Evolutionary conservation across 1,284 basidiomycete genomes (phyloP).

Genomic region (Omphalotus olearius): DNA sequence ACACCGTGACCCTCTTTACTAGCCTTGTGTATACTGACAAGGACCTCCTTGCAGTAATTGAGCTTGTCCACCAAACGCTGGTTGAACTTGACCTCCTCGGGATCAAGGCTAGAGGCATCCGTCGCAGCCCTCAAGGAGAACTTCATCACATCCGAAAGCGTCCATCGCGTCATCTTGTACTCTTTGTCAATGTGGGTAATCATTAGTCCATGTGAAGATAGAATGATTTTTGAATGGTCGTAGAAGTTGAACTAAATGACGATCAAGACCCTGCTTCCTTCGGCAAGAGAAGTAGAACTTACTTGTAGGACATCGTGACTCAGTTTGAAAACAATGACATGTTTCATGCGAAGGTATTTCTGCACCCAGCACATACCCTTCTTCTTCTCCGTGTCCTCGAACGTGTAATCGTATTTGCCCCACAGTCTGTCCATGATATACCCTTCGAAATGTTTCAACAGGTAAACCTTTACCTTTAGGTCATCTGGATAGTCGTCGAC

Average conservation of each 20-base stretch:
- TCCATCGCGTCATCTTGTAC: constrained; percentile 75
- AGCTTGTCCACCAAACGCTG: constrained; percentile 71
- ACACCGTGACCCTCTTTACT: constrained; percentile 17
- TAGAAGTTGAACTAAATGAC: constrained; percentile 89
- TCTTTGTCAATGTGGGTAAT: constrained; percentile 90
- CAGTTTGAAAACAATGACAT: constrained; percentile 95
- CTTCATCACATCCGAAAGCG: constrained; percentile 71
- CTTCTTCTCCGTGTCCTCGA: constrained; percentile 60
- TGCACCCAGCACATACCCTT: constrained; percentile 93
- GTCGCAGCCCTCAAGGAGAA: constrained; percentile 39
- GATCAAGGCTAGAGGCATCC: constrained; percentile 29
- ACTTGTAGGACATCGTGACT: constrained; percentile 93
- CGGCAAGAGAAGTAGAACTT: constrained; percentile 17
- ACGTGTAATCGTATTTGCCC: constrained; percentile 80
- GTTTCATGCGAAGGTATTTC: constrained; percentile 94
- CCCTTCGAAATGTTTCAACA: constrained; percentile 88
- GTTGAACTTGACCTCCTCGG: constrained; percentile 55
- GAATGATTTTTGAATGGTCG: constrained; percentile 93
- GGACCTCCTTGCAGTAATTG: constrained; percentile 78
- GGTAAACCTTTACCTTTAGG: constrained; percentile 83
- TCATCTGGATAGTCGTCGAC: constrained; percentile 67
- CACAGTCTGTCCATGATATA: constrained; percentile 90
- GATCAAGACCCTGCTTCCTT: neutral
- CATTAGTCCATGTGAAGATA: constrained; percentile 75
- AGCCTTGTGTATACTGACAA: constrained; percentile 55